These are phyloP conservation scores for Mortierella sp. DNA, from an alignment of 371 early-diverging fungal species.

Conservation along the genomic window DNA sequence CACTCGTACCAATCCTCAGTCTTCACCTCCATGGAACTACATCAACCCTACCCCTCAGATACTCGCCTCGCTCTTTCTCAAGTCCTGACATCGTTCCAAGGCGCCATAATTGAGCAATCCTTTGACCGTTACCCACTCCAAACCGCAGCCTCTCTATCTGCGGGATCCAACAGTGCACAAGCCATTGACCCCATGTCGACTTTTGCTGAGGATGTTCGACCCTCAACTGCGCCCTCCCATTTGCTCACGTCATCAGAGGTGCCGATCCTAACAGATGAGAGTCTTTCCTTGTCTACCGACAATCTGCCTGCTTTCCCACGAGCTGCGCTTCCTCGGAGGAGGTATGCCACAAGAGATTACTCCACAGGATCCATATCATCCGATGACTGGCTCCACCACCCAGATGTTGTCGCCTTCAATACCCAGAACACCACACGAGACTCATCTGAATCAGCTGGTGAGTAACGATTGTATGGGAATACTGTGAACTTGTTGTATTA, in stretches of 20 bases:
- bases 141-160: background rate
- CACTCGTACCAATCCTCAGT: background rate
- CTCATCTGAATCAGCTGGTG: background rate
- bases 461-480: background rate
- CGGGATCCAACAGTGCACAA: background rate
- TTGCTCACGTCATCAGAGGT: background rate
- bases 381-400: conserved; percentile 51
- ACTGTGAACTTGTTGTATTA: background rate
- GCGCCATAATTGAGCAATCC: conserved; percentile 3
- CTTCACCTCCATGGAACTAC: conserved; percentile 1
- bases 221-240: background rate
- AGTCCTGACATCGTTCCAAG: conserved; percentile 30
- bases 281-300: background rate
- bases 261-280: background rate
- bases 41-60: background rate
- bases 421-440: conserved; percentile 9
- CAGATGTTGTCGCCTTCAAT: conserved; percentile 31
- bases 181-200: background rate
- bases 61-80: conserved; percentile 24
- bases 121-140: background rate
- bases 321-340: conserved; percentile 30
- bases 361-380: conserved; percentile 37
- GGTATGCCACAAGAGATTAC: conserved; percentile 50
- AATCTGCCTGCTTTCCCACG: conserved; percentile 11
- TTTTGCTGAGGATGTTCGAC: background rate